Evolutionary conservation across 1,284 basidiomycete genomes (phyloP).

Genomic region (Rhodofomes roseus): DNA sequence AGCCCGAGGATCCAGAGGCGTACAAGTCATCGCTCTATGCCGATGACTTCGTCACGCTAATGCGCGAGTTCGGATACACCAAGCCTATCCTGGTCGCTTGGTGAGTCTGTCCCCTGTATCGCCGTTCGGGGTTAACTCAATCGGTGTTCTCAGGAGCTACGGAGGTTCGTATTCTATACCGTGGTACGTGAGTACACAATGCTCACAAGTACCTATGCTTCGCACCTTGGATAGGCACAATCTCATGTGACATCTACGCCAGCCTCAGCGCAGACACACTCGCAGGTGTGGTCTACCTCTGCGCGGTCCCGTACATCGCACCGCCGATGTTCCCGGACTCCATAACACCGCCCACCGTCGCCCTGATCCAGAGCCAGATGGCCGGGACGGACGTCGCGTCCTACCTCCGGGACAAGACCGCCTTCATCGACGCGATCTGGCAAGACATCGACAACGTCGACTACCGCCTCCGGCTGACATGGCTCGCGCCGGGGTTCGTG

Average conservation of each 20-base stretch:
- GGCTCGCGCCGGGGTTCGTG: slow-evolving; percentile 16
- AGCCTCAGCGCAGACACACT: background rate
- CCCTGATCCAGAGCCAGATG: slow-evolving; percentile 10
- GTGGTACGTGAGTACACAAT: background rate
- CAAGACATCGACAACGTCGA: slow-evolving; percentile 12
- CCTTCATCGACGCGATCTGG: slow-evolving; percentile 17
- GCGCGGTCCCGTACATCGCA: slow-evolving; percentile 16
- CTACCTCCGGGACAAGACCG: slow-evolving; percentile 11
- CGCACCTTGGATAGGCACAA: background rate
- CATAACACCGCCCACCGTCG: slow-evolving; percentile 10
- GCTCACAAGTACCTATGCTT: background rate
- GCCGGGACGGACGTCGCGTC: slow-evolving; percentile 12
- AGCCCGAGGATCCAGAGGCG: slow-evolving; percentile 7
- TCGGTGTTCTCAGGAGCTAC: slow-evolving; percentile 8
- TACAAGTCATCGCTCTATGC: slow-evolving; percentile 13
- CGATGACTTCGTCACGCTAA: slow-evolving; percentile 16
- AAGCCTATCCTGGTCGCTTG: slow-evolving; percentile 13
- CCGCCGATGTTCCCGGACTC: slow-evolving; percentile 8
- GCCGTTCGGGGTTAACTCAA: background rate
- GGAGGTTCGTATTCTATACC: slow-evolving; percentile 8
- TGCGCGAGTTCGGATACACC: slow-evolving; percentile 10
- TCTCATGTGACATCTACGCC: slow-evolving; percentile 8
- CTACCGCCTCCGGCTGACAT: slow-evolving; percentile 12
- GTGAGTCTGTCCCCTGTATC: slow-evolving; percentile 5
- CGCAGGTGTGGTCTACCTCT: slow-evolving; percentile 7